These are phyloP conservation scores for Kluyveromyces aestuarii DNA, from an alignment of 805 yeast species.

Conservation along the genomic window DNA sequence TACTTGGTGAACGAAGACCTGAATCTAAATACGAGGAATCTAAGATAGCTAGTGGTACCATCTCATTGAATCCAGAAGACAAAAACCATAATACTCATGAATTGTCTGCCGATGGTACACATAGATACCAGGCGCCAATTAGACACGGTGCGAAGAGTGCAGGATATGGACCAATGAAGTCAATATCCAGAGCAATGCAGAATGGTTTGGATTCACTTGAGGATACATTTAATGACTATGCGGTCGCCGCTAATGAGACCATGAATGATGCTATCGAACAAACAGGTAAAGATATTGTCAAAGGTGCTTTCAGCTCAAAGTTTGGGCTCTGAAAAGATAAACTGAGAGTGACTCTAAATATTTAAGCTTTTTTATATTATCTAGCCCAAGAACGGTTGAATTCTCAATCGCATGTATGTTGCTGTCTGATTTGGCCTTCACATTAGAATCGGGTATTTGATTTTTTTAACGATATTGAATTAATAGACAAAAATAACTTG, in stretches of 20 bases:
- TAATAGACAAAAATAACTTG: background rate
- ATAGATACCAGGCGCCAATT: slow-evolving; percentile 40
- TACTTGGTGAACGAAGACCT: slow-evolving; percentile 63
- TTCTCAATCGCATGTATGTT: too few species aligned
- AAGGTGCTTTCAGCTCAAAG: slow-evolving; percentile 43
- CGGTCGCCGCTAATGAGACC: slow-evolving; percentile 43
- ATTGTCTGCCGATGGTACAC: slow-evolving; percentile 15
- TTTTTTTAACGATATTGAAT: background rate
- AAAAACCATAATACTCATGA: slow-evolving; percentile 9
- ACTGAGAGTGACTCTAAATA: background rate
- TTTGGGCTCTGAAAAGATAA: slow-evolving; percentile 37
- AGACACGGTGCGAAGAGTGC: slow-evolving; percentile 29
- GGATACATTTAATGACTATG: slow-evolving; percentile 48
- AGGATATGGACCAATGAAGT: slow-evolving; percentile 34
- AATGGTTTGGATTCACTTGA: slow-evolving; percentile 45
- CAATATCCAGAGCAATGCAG: slow-evolving; percentile 37
- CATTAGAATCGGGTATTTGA: too few species aligned
- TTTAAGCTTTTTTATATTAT: too few species aligned
- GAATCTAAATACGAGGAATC: slow-evolving; percentile 52
- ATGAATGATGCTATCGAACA: slow-evolving; percentile 44
- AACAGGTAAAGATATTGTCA: slow-evolving; percentile 41
- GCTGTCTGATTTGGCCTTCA: too few species aligned
- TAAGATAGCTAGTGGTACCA: slow-evolving; percentile 40
- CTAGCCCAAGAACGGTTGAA: too few species aligned
- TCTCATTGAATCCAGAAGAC: slow-evolving; percentile 21